Percentiles rank a stretch among this genome's conserved stretches.
Evolutionary conservation across 2,329 filamentous ascomycete species (phyloP).

Genomic region (Botryosphaeria dothidea): DNA sequence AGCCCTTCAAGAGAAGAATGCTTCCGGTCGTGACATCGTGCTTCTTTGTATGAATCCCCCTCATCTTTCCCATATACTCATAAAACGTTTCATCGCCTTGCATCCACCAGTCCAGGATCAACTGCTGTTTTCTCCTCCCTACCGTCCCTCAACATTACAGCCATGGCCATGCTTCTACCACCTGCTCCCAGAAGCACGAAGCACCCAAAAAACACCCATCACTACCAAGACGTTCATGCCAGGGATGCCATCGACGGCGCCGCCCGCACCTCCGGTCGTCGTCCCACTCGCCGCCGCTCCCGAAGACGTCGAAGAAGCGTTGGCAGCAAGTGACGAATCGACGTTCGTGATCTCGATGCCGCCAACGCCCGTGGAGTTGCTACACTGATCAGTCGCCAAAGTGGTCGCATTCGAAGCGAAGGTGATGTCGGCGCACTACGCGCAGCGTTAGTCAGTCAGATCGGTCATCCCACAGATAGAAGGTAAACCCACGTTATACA

Average conservation of each 20-base stretch:
- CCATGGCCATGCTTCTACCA: neutral
- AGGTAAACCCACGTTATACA: constrained; percentile 43
- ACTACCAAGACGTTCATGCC: neutral
- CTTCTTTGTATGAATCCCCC: neutral
- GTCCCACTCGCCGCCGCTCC: neutral
- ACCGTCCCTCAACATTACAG: neutral
- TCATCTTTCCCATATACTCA: neutral
- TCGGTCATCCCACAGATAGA: too few species aligned
- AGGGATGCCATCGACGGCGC: neutral
- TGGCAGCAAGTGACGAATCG: neutral
- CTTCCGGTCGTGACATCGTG: neutral
- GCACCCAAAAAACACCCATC: neutral
- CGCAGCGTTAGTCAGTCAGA: too few species aligned
- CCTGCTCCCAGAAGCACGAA: neutral
- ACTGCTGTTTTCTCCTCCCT: neutral
- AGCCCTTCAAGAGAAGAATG: neutral
- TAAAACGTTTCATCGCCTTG: neutral
- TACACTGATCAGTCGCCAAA: constrained; percentile 38
- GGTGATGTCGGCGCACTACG: constrained; percentile 46
- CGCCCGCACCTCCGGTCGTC: neutral
- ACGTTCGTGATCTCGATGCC: constrained; percentile 25
- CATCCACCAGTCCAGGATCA: neutral
- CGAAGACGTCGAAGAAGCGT: neutral
- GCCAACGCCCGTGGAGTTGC: constrained; percentile 42
- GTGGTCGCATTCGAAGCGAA: constrained; percentile 42